Conservation (phyloP, 1,284 basidiomycete species). For the Melampsora larici-populina region DNA sequence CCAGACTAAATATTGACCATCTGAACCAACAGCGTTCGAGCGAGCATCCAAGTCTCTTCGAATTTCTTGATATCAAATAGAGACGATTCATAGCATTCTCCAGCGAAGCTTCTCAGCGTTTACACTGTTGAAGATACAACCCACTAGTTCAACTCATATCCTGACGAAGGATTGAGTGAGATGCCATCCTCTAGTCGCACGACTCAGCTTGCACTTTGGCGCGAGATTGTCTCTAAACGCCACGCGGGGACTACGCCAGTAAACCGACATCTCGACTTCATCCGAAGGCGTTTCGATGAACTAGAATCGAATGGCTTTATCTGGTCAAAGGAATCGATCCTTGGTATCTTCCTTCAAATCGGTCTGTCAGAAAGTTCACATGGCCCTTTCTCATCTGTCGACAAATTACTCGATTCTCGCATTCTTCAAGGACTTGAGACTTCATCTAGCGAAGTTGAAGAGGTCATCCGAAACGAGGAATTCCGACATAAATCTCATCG, state of each 20-base stretch:
- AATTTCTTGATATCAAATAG: too few relatives aligned
- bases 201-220: background rate
- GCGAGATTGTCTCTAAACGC: too few relatives aligned
- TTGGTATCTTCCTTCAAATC: background rate
- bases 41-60: too few relatives aligned
- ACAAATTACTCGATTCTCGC: background rate
- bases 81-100: too few relatives aligned
- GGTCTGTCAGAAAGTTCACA: background rate
- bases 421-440: background rate
- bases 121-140: background rate
- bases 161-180: background rate
- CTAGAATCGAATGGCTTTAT: background rate
- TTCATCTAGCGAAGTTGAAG: background rate
- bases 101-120: too few relatives aligned
- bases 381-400: background rate
- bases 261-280: background rate
- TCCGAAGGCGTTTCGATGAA: background rate
- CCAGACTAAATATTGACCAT: too few relatives aligned
- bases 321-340: background rate
- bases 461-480: background rate
- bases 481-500: background rate
- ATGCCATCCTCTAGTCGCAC: background rate
- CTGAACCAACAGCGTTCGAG: too few relatives aligned
- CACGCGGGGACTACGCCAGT: background rate
- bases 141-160: background rate